These are phyloP conservation scores for Gigaspora rosea DNA, from an alignment of 192 early-diverging fungal genomes.

Conservation along the genomic window DNA sequence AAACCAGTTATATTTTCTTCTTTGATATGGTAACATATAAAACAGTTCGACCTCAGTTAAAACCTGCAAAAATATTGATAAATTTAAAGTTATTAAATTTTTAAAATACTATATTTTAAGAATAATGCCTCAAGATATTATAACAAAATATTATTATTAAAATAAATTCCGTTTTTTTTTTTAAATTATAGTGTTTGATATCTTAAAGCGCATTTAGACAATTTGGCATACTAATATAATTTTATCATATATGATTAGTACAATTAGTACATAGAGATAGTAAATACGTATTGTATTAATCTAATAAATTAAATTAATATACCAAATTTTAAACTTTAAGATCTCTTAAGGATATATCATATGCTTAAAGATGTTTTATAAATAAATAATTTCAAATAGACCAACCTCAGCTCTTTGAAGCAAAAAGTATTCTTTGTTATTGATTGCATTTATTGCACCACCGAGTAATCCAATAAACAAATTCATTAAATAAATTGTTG, in stretches of 20 bases:
- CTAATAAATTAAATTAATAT: too few relatives aligned
- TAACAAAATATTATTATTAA: too few relatives aligned
- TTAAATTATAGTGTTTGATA: too few relatives aligned
- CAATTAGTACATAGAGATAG: too few relatives aligned
- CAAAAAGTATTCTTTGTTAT: neutral
- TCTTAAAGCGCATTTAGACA: too few relatives aligned
- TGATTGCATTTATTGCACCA: neutral
- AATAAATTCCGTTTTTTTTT: too few relatives aligned
- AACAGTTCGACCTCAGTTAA: conserved; percentile 7
- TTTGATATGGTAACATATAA: neutral
- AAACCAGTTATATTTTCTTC: neutral
- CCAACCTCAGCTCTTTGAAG: neutral
- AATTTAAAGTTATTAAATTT: neutral
- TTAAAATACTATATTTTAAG: neutral
- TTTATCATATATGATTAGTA: too few relatives aligned
- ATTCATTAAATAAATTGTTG: neutral
- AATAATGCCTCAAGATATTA: neutral
- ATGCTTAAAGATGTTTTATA: too few relatives aligned
- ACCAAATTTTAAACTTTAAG: too few relatives aligned
- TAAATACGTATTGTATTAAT: too few relatives aligned
- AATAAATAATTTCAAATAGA: neutral
- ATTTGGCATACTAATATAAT: too few relatives aligned
- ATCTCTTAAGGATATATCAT: too few relatives aligned
- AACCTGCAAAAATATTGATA: neutral
- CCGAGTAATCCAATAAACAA: conserved; percentile 6